Evolutionary conservation across 108 stramenopile genomes (phyloP), one percentile per base, ranked within the genome.

Genomic region (Stephanodiscus triporus): DNA sequence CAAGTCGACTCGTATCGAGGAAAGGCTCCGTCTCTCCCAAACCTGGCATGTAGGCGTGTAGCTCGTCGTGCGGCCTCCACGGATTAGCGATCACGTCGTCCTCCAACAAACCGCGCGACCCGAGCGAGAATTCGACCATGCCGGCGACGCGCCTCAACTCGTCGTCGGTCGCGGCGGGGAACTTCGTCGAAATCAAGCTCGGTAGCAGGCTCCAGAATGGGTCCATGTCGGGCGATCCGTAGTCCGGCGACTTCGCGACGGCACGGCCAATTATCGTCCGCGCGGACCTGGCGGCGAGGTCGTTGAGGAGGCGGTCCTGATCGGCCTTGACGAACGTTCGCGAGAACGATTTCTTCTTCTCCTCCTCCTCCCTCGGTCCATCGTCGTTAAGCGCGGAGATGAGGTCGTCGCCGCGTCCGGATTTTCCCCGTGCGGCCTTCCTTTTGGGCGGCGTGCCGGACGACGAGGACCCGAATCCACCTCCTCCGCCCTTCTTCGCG

Each of bases 1-100:
- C 66, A 14, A 95, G 73, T 30, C 70, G 48, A 30, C 32, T 48
- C 7, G 94, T 82, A 68, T 95, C 91, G 53, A 85, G 67, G 68
- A 92, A 95, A 26, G 94, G 91, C 55, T 83, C 47, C 8, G 87
- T 82, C 9, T 63, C 61, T 26, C 89, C 87, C 36, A 92, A 42
- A 0, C 78, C 86, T 9, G 90, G 91, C 89, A 95, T 91, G 76
- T 89, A 95, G 8, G 94, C 94, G 74, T 95, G 94, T 6, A 95
- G 75, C 38, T 95, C 91, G 6, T 83, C 60, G 36, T 86, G 83
- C n/a, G 94, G 94, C 64, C 94, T 78, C 70, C 76, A 83, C 16
- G 84, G 85, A 84, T 92, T 83, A 30, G 55, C 37, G 16, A 89
- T 84, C 27, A 83, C 77, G 63, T 90, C 84, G 38, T 83, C 76